Evolutionary conservation across 768 basidiomycete species (phyloP).

Genomic region (Boletus tomentosulus): DNA sequence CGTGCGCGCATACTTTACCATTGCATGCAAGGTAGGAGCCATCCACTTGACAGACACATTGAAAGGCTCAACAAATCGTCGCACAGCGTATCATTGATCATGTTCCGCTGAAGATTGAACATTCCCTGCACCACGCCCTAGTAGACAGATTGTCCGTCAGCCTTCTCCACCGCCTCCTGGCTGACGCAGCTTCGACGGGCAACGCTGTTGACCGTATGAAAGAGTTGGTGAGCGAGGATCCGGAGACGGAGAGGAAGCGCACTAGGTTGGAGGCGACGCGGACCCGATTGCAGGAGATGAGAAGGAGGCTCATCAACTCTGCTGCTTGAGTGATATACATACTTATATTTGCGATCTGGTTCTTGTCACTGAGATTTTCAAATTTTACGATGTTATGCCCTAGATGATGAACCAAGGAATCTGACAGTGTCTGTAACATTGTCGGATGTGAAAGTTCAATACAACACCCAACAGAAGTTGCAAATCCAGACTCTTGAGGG

Average conservation of each 20-base stretch:
- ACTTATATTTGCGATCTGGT: neutral
- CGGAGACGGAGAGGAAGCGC: constrained; percentile 32
- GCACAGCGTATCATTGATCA: constrained; percentile 52
- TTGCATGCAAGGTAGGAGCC: constrained; percentile 46
- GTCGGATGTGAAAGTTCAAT: too few species aligned
- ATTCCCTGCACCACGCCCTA: constrained; percentile 39
- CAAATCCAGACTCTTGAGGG: too few species aligned
- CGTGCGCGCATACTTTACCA: constrained; percentile 53
- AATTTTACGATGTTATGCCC: neutral
- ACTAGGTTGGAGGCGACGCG: constrained; percentile 32
- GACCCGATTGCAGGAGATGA: constrained; percentile 39
- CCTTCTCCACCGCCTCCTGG: constrained; percentile 34
- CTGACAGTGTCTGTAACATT: too few species aligned
- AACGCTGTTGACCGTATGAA: constrained; percentile 32
- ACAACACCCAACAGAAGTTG: too few species aligned
- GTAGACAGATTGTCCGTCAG: constrained; percentile 31
- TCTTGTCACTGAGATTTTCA: neutral
- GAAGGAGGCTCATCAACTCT: constrained; percentile 33
- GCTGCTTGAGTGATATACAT: constrained; percentile 15
- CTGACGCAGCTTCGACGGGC: constrained; percentile 8
- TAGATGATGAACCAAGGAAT: too few species aligned
- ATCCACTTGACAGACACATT: neutral
- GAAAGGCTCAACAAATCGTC: neutral
- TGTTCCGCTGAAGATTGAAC: constrained; percentile 48
- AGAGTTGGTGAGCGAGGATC: constrained; percentile 45